A percentile compares a stretch with the other conserved stretches of the same genome.
Evolutionary conservation across 441 rosid genomes (phyloP).

Genomic region (Theobroma grandiflorum): DNA sequence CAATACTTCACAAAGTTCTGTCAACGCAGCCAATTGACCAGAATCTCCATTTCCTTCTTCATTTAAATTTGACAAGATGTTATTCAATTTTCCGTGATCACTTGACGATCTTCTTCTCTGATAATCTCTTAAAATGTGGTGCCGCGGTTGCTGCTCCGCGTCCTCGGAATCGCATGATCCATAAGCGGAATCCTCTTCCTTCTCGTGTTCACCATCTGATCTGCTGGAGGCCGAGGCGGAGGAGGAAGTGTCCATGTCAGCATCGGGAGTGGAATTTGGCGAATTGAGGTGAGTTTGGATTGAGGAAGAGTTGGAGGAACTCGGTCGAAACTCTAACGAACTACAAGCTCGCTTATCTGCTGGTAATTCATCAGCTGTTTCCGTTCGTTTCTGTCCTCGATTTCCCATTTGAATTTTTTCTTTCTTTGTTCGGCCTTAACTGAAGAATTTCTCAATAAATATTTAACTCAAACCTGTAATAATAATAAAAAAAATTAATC

Average conservation of each 20-base stretch:
- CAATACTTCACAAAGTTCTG: constrained; percentile 91
- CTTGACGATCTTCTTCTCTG: constrained; percentile 77
- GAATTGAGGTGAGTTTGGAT: constrained; percentile 63
- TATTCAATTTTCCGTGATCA: constrained; percentile 73
- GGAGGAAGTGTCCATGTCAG: constrained; percentile 91
- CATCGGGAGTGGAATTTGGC: constrained; percentile 50
- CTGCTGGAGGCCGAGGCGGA: constrained; percentile 84
- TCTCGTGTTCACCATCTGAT: constrained; percentile 83
- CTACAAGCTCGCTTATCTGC: constrained; percentile 96
- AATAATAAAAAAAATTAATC: neutral
- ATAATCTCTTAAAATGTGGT: constrained; percentile 56
- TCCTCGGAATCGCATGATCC: constrained; percentile 93
- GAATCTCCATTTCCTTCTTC: constrained; percentile 68
- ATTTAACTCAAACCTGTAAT: constrained; percentile 24
- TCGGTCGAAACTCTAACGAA: constrained; percentile 82
- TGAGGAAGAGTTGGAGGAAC: constrained; percentile 74
- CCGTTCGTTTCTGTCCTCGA: constrained; percentile 93
- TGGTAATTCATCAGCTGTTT: constrained; percentile 77
- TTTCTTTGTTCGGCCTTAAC: neutral
- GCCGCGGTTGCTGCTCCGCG: constrained; percentile 55
- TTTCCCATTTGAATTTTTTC: constrained; percentile 54
- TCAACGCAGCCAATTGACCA: constrained; percentile 65
- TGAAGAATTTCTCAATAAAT: neutral
- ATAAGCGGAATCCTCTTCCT: constrained; percentile 62
- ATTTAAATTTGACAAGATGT: constrained; percentile 59